Base-by-base conservation (phyloP, 2,329 filamentous ascomycete genomes). In the Coniochaeta ligniaria region DNA sequence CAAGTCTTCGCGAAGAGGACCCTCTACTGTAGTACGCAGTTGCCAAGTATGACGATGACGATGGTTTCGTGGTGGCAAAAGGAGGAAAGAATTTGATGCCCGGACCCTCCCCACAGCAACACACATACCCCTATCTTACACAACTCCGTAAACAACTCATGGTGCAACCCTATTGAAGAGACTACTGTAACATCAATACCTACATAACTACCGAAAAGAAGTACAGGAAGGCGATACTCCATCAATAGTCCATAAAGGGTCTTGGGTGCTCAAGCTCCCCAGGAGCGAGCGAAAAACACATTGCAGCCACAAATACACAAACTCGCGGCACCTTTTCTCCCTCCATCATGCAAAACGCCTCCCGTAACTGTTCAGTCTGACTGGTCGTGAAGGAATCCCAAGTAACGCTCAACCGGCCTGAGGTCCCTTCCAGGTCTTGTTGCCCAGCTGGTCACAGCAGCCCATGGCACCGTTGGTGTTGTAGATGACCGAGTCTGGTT, bases 361-460 rank as follows among this genome's bases (percentile, higher is more conserved):
- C 38, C 16, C 17, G 17, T 41, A 2, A 16, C n/a, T 9, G 11
- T 20, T 22, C 43, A 5, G 6, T 20, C 17, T n/a, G 17, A 43
- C 20, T 7, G n/a, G 38, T 43, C n/a, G 38, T 43, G 16, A 43
- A n/a, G 2, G 38, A n/a, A 11, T 6, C 38, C n/a, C 20, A 14
- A 22, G 20, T 24, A 12, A 59, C 38, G 17, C 16, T 41, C 38
- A 47, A 12, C 17, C 26, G 47, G 31, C 54, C 11, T 57, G 54
- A 38, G 56, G 56, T 22, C 56, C 56, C 33, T 59, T 66, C 60
- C 67, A 63, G 33, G 73, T 71, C 65, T 71, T 72, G 66, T 74
- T 75, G n/a, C 75, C 75, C 12, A 68, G 58, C 35, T 70, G 67
- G 38, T 66, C 67, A 62, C 72, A 77, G 66, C 76, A 78, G 17